These are phyloP conservation scores for Linnemannia zychae DNA, from an alignment of 192 early-diverging fungal species.

Conservation along the genomic window DNA sequence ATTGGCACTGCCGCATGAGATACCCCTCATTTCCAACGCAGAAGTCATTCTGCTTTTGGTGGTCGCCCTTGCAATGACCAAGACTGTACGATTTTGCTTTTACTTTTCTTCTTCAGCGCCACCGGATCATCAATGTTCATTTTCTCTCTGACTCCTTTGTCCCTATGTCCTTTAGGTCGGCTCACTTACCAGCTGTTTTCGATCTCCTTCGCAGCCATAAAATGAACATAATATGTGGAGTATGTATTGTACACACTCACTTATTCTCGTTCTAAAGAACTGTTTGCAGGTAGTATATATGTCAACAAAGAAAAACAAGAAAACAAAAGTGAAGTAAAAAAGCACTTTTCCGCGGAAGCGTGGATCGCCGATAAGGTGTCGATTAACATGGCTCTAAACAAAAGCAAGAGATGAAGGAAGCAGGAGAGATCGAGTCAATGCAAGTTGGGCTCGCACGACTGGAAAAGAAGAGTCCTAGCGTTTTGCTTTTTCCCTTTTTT, in stretches of 20 bases:
- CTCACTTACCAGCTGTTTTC: background rate
- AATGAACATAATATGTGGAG: background rate
- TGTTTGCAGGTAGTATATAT: background rate
- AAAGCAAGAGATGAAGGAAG: no score
- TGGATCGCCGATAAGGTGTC: no score
- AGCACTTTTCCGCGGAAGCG: no score
- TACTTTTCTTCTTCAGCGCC: background rate
- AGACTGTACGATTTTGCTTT: background rate
- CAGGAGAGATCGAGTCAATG: no score
- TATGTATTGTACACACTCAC: background rate
- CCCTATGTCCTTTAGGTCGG: background rate
- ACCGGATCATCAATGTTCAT: conserved; percentile 5
- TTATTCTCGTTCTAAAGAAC: background rate
- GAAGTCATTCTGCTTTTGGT: no score
- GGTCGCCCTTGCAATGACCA: background rate
- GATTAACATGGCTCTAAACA: no score
- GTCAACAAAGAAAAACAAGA: background rate
- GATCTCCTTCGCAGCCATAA: background rate
- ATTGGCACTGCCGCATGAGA: background rate
- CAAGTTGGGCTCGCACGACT: no score
- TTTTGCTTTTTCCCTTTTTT: background rate
- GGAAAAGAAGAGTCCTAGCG: no score
- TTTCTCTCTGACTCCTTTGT: background rate
- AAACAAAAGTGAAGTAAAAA: no score
- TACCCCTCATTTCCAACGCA: background rate